Evolutionary conservation across 345 rosid genomes (phyloP), one percentile per base, ranked within the genome.

Genomic region (Punica granatum): DNA sequence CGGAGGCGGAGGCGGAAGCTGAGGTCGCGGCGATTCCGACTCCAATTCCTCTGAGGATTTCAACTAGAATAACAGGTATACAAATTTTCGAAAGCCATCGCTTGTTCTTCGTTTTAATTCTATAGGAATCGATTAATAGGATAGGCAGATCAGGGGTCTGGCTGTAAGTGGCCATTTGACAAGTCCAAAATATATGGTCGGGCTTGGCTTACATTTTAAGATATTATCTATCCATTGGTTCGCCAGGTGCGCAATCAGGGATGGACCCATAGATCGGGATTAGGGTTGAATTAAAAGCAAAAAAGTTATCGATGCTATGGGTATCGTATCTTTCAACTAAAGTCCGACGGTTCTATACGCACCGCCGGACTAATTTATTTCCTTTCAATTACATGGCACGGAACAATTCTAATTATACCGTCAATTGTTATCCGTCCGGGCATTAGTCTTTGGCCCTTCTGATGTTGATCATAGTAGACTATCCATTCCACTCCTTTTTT

Each of bases 21-120:
- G 1, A 15, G 28, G 41, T n/a, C 4, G 56, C 49, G 65, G 70
- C 79, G 60, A 67, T 80, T 31, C 75, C 82, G 7, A 72, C 80
- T 73, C 77, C 85, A 23, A 71, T 74, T 7, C 65, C 79, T 26
- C 3, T 34, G 14, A 63, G 28, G 31, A 36, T 63, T 36, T 63
- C 44, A 3, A 63, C 41, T n/a, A 15, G 32, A 19, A 1, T 8
- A 7, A 63, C 18, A 34, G 44, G 42, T 63, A 36, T 9, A n/a
- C 11, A 10, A 9, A 63, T 63, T 32, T 60, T 32, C n/a, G 61
- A 1, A 60, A 60, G 58, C 11, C 58, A 51, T 23, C 28, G 2
- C 14, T 6, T 51, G 6, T 19, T 51, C 21, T n/a, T 51, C 3
- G 14, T n/a, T 51, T n/a, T n/a, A 44, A n/a, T 51, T 51, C 12